Evolutionary conservation across 1,139 yeast genomes (phyloP).

Genomic region (Taiozyma sp.): DNA sequence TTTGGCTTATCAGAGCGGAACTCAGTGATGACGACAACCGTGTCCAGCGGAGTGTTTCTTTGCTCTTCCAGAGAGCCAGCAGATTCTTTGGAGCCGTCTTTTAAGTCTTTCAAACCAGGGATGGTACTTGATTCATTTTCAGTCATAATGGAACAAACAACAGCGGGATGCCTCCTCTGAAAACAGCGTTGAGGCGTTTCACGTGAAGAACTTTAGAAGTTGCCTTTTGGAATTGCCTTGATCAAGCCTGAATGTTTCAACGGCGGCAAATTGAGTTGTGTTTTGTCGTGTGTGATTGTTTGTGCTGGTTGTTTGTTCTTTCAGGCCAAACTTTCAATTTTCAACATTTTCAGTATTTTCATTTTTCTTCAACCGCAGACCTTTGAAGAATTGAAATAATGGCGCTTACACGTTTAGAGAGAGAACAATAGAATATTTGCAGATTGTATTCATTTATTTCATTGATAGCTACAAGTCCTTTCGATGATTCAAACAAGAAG

Average conservation of each 20-base stretch:
- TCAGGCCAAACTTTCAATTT: neutral
- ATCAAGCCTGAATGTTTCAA: neutral
- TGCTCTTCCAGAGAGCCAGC: neutral
- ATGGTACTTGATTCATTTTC: neutral
- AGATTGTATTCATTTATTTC: too few species aligned
- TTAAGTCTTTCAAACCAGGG: neutral
- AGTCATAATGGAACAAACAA: neutral
- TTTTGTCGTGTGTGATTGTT: too few species aligned
- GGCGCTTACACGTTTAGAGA: too few species aligned
- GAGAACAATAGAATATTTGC: too few species aligned
- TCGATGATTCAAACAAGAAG: too few species aligned
- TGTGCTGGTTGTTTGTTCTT: too few species aligned
- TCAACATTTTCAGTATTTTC: neutral
- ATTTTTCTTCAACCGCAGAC: neutral
- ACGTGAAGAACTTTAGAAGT: neutral
- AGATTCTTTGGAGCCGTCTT: neutral
- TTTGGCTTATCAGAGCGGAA: constrained; percentile 17
- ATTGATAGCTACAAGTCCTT: too few species aligned
- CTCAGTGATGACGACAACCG: constrained; percentile 20
- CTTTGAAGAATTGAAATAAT: neutral
- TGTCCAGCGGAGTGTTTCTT: constrained; percentile 18
- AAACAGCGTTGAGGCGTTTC: neutral
- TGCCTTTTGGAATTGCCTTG: neutral
- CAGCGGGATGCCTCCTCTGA: neutral
- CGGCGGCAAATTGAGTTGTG: neutral